A percentile compares a stretch with the other conserved stretches of the same genome.
These are phyloP conservation scores for Sporothrix pallida DNA, from an alignment of 2,329 filamentous ascomycete species.

Conservation along the genomic window DNA sequence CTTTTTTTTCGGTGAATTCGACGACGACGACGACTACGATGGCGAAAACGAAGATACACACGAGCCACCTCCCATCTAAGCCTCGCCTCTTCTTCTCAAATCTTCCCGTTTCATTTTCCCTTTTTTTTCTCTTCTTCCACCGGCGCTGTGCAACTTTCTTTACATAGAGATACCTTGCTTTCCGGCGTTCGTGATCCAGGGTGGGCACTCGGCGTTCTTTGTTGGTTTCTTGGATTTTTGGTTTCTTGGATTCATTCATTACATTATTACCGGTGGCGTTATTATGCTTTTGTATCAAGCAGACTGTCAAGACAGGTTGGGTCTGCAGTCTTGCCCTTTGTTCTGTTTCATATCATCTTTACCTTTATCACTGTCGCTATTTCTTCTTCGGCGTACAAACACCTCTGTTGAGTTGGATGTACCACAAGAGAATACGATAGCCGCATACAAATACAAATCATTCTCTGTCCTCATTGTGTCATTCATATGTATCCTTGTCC, in stretches of 20 bases:
- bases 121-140: background rate
- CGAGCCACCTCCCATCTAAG: background rate
- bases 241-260: background rate
- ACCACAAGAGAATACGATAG: background rate
- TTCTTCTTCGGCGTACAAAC: too few species aligned
- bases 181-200: conserved; percentile 23
- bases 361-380: background rate
- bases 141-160: background rate
- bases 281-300: background rate
- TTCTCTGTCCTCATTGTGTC: background rate
- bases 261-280: conserved; percentile 7
- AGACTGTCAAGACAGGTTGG: background rate
- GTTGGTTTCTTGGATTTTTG: background rate
- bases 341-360: background rate
- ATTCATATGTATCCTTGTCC: too few species aligned
- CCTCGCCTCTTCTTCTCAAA: background rate
- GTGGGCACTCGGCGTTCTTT: background rate
- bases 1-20: conserved; percentile 6
- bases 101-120: background rate
- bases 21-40: too few species aligned
- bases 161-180: conserved; percentile 32
- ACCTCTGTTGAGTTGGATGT: background rate
- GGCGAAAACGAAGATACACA: background rate
- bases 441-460: background rate
- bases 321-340: background rate